phyloP scores from a whole-genome alignment of 768 basidiomycete species.

The Kwoniella bestiolae region DNA sequence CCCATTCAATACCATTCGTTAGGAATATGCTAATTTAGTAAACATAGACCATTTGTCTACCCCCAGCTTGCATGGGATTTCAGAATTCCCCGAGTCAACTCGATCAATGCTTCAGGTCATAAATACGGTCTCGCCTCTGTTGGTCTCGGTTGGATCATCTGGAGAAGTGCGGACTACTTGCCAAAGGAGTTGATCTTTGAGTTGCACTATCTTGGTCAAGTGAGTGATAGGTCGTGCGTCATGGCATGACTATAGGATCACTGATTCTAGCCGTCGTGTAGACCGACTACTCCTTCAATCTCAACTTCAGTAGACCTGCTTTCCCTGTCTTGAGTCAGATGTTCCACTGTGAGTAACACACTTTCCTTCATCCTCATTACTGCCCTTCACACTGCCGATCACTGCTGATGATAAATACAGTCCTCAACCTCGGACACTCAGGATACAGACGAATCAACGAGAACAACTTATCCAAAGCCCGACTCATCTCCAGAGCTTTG shows the following conservation, averaged over 20 bases:
- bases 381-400: too few relatives aligned
- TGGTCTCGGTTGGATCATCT: slow-evolving; percentile 68
- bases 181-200: slow-evolving; percentile 75
- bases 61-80: slow-evolving; percentile 67
- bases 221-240: slow-evolving; percentile 23
- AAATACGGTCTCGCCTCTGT: slow-evolving; percentile 63
- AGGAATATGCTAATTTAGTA: background rate
- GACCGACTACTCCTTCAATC: slow-evolving; percentile 74
- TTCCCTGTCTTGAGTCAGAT: slow-evolving; percentile 66
- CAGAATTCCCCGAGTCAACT: slow-evolving; percentile 66
- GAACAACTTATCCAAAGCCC: slow-evolving; percentile 62
- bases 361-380: too few relatives aligned
- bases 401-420: too few relatives aligned
- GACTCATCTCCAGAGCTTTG: slow-evolving; percentile 69
- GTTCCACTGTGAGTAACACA: slow-evolving; percentile 61
- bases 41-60: slow-evolving; percentile 56
- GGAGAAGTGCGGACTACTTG: slow-evolving; percentile 65
- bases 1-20: background rate
- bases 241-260: background rate
- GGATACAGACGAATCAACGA: slow-evolving; percentile 61
- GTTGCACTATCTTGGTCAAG: slow-evolving; percentile 60
- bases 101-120: slow-evolving; percentile 60
- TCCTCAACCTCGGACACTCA: slow-evolving; percentile 66
- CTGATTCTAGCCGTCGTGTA: slow-evolving; percentile 13
- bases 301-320: slow-evolving; percentile 61